phyloP scores from a whole-genome alignment of 345 rosid genomes.

The Brassica juncea region DNA sequence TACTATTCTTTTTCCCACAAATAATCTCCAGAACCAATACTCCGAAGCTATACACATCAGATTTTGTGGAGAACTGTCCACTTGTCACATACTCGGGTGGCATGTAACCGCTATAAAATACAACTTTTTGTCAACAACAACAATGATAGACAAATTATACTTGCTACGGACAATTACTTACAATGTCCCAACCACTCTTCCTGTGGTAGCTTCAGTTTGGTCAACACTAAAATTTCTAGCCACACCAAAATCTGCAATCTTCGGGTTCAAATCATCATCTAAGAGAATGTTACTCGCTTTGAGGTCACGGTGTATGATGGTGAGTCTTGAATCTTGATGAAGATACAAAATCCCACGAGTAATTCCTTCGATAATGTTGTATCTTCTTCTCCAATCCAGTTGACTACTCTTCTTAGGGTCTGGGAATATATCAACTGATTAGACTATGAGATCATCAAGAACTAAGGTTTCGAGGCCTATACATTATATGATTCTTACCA shows the following conservation, averaged over 20 bases:
- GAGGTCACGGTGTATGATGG: constrained; percentile 38
- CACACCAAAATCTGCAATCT: constrained; percentile 30
- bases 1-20: constrained; percentile 21
- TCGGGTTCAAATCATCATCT: constrained; percentile 22
- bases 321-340: constrained; percentile 42
- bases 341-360: constrained; percentile 40
- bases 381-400: constrained; percentile 31
- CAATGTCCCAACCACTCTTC: constrained; percentile 33
- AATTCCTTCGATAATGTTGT: constrained; percentile 24
- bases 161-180: not conserved
- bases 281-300: constrained; percentile 37
- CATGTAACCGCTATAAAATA: constrained; percentile 31
- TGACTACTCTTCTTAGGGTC: constrained; percentile 31
- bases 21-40: constrained; percentile 19
- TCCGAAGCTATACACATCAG: constrained; percentile 33
- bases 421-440: not conserved
- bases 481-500: not conserved
- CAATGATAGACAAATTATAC: not conserved
- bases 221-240: constrained; percentile 15
- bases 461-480: not conserved
- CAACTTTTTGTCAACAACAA: not conserved
- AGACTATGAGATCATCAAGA: not conserved
- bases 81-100: constrained; percentile 26
- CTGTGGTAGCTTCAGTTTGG: constrained; percentile 25
- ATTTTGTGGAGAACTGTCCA: constrained; percentile 27